Evolutionary conservation across 2,329 filamentous ascomycete species (phyloP).

Genomic region (Botrytis fragariae): DNA sequence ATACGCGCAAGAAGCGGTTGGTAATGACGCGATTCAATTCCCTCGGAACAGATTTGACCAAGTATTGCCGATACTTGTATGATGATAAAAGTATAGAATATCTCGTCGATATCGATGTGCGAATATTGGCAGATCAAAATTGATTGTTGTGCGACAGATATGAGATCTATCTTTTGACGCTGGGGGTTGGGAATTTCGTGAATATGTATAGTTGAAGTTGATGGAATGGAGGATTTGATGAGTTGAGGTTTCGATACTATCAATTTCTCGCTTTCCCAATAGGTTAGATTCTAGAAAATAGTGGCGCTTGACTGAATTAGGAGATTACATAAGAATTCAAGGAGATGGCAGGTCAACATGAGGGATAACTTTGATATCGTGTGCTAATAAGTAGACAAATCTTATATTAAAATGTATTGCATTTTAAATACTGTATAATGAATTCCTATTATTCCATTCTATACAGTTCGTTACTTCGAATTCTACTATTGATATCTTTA

Average conservation of each 20-base stretch:
- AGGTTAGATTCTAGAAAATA: constrained; percentile 7
- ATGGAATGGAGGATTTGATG: constrained; percentile 17
- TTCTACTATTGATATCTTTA: too few species aligned
- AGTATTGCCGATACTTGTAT: background rate
- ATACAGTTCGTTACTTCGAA: background rate
- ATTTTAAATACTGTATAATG: background rate
- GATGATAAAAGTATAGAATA: constrained; percentile 3
- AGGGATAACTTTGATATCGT: background rate
- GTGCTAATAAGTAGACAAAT: background rate
- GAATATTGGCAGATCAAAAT: constrained; percentile 9
- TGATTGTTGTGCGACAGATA: constrained; percentile 16
- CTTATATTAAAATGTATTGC: background rate
- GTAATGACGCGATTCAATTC: constrained; percentile 25
- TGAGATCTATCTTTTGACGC: constrained; percentile 4
- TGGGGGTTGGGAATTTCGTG: constrained; percentile 16
- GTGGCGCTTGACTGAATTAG: background rate
- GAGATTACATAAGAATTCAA: constrained; percentile 8
- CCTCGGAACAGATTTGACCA: constrained; percentile 15
- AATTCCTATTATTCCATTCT: background rate
- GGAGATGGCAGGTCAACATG: background rate
- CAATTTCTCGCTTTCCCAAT: constrained; percentile 18
- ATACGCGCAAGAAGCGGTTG: constrained; percentile 30
- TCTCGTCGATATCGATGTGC: constrained; percentile 22
- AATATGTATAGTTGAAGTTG: constrained; percentile 9
- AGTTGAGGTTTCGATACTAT: constrained; percentile 14